Conservation (phyloP, 345 rosid genomes). For the Hibiscus trionum region DNA sequence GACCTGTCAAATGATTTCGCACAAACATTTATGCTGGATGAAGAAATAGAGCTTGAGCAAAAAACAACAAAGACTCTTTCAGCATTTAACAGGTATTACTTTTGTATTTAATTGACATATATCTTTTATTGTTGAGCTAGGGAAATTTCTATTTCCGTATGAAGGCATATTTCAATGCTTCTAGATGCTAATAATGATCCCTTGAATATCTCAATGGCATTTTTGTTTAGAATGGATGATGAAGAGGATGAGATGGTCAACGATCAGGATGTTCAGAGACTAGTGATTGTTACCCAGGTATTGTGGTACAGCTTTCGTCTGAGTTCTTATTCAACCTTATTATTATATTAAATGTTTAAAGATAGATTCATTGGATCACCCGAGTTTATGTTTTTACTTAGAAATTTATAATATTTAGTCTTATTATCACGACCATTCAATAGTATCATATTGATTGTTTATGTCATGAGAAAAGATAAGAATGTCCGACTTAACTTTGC, state of each 20-base stretch:
- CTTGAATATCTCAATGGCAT: slow-evolving; percentile 10
- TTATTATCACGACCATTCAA: background rate
- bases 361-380: background rate
- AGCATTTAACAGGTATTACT: slow-evolving; percentile 47
- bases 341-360: background rate
- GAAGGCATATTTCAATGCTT: background rate
- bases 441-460: background rate
- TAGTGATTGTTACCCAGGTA: slow-evolving; percentile 97
- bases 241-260: slow-evolving; percentile 69
- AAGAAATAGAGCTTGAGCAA: slow-evolving; percentile 87
- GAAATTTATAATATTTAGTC: background rate
- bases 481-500: background rate
- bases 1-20: slow-evolving; percentile 63
- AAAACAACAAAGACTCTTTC: slow-evolving; percentile 37
- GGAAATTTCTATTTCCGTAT: background rate
- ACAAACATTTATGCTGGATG: slow-evolving; percentile 83
- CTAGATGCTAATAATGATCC: background rate
- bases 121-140: background rate
- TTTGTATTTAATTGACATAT: background rate
- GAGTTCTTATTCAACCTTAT: background rate
- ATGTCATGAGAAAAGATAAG: background rate
- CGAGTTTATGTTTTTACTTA: background rate
- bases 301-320: background rate
- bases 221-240: slow-evolving; percentile 52
- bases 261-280: slow-evolving; percentile 87